phyloP scores from a whole-genome alignment of 2,329 filamentous ascomycete genomes.

The Colletotrichum horii region DNA sequence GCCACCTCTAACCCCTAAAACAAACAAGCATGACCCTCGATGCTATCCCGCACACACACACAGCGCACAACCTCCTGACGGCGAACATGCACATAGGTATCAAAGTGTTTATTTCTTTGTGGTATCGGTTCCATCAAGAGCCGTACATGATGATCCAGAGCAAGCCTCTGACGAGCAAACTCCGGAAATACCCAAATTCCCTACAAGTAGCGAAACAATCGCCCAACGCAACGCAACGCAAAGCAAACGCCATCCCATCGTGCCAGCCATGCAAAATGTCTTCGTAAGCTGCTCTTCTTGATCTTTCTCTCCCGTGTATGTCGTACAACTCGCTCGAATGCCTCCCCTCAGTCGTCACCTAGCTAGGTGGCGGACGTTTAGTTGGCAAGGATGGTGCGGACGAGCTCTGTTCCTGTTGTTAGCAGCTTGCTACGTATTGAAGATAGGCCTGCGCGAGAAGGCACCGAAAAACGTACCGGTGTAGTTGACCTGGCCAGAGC shows the following conservation, averaged over 20 bases:
- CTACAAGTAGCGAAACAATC: neutral
- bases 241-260: slow-evolving; percentile 22
- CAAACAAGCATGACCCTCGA: neutral
- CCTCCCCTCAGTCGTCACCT: neutral
- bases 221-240: slow-evolving; percentile 7
- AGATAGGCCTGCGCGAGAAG: rapidly evolving
- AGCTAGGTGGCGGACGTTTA: slow-evolving; percentile 40
- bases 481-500: slow-evolving; percentile 97
- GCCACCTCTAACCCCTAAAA: neutral
- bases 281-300: slow-evolving; percentile 1
- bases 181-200: slow-evolving; percentile 17
- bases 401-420: slow-evolving; percentile 64
- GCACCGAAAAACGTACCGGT: slow-evolving; percentile 66
- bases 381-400: slow-evolving; percentile 86
- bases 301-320: neutral
- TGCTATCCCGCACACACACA: neutral
- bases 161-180: slow-evolving; percentile 10
- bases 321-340: slow-evolving; percentile 1
- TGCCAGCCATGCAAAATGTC: slow-evolving; percentile 21
- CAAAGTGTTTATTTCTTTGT: slow-evolving; percentile 8
- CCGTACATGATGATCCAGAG: slow-evolving; percentile 3
- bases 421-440: neutral
- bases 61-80: neutral
- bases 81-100: neutral
- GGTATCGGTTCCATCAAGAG: neutral